phyloP scores from a whole-genome alignment of 2,329 filamentous ascomycete species.

The Epichloe bromicola region DNA sequence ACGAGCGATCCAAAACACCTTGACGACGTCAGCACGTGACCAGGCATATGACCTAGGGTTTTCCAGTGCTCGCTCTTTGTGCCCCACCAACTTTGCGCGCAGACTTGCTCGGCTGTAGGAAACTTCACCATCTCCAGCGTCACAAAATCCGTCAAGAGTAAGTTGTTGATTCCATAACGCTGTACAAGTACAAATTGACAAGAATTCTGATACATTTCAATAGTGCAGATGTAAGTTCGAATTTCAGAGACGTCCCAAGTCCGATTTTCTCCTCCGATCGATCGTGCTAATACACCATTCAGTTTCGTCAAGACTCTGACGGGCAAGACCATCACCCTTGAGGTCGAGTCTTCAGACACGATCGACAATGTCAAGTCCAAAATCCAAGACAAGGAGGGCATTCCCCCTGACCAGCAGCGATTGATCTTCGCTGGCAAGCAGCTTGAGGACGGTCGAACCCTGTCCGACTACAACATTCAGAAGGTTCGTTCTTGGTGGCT shows the following conservation, averaged over 20 bases:
- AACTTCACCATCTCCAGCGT: constrained; percentile 31
- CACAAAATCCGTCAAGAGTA: constrained; percentile 45
- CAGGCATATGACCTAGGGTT: constrained; percentile 23
- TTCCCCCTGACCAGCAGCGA: constrained; percentile 91
- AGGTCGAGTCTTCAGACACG: constrained; percentile 97
- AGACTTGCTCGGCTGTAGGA: constrained; percentile 19
- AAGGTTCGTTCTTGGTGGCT: constrained; percentile 51
- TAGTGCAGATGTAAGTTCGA: constrained; percentile 79
- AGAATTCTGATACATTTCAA: constrained; percentile 33
- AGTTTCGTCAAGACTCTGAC: constrained; percentile 99
- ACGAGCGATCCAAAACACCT: too few relatives aligned
- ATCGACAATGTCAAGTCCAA: constrained; percentile 99
- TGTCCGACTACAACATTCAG: constrained; percentile 99
- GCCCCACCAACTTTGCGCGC: constrained; percentile 33
- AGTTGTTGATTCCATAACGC: constrained; percentile 21
- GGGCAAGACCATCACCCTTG: constrained; percentile 99
- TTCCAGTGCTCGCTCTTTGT: constrained; percentile 17
- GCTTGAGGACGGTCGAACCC: constrained; percentile 93
- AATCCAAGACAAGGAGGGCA: constrained; percentile 99
- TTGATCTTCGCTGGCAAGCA: constrained; percentile 99
- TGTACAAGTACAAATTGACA: background rate
- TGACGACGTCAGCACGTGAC: constrained; percentile 15
- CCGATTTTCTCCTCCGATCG: background rate
- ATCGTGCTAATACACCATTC: constrained; percentile 21
- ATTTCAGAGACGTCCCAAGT: constrained; percentile 7